These are phyloP conservation scores for Coemansia reversa DNA, from an alignment of 192 early-diverging fungal genomes.

Conservation along the genomic window DNA sequence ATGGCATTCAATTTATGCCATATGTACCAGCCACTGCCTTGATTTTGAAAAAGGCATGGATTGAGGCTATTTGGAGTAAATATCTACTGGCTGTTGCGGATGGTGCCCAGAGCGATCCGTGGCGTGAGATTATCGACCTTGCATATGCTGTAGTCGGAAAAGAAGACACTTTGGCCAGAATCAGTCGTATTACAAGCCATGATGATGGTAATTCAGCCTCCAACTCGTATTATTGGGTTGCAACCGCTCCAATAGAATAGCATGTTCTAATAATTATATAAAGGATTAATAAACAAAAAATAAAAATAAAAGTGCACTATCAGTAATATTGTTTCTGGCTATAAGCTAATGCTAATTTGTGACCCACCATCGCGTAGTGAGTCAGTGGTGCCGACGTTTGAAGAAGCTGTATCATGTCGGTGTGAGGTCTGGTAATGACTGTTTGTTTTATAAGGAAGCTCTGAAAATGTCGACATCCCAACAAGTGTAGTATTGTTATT, in stretches of 20 bases:
- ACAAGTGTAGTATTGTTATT: conserved; percentile 24
- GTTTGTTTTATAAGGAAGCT: conserved; percentile 1
- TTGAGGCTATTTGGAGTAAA: conserved; percentile 38
- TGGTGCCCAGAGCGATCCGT: conserved; percentile 22
- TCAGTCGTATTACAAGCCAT: conserved; percentile 20
- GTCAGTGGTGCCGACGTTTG: too few species aligned
- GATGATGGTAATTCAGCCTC: conserved; percentile 58
- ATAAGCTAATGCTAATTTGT: too few species aligned
- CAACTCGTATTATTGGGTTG: conserved; percentile 56
- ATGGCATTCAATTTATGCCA: conserved; percentile 57
- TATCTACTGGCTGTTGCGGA: conserved; percentile 21
- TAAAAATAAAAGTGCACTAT: not conserved
- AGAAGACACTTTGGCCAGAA: conserved; percentile 23
- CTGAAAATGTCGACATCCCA: conserved; percentile 5
- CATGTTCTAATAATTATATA: too few species aligned
- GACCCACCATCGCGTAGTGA: too few species aligned
- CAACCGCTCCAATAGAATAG: conserved; percentile 33
- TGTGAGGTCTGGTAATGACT: conserved; percentile 4
- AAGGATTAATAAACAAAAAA: not conserved
- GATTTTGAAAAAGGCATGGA: conserved; percentile 46
- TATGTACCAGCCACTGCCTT: conserved; percentile 48
- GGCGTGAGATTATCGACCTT: conserved; percentile 52
- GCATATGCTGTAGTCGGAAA: conserved; percentile 50
- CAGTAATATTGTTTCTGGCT: too few species aligned
- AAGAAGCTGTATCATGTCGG: too few species aligned